Base-by-base conservation (phyloP, 2,329 filamentous ascomycete genomes). In the Pyrenophora graminea region DNA sequence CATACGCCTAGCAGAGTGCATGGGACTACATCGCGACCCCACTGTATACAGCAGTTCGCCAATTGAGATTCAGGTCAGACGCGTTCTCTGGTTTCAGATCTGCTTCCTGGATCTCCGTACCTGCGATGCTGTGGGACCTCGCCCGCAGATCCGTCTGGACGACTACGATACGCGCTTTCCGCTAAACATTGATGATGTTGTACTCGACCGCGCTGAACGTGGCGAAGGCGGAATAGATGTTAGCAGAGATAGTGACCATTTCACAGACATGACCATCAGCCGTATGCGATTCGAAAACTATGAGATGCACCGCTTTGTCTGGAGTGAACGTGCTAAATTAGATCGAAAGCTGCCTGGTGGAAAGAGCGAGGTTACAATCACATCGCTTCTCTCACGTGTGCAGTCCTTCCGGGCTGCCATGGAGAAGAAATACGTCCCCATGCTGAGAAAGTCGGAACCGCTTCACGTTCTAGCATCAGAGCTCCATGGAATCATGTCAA, bases 31-130 rank as follows among this genome's bases (percentile, higher is more conserved):
- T 66, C 81, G 86, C 7, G 88, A 91, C 58, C 86, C 86, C 13
- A 81, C 83, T 37, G 79, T 81, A 8, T 90, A 89, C 62, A 83
- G 82, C 1, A 79, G 88, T 49, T 82, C 80, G 2, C 81, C 88
- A 0, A 74, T 90, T 2, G 88, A 91, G 61, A 85, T 84, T 0
- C 87, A 91, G 45, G 79, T 90, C 3, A 83, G 88, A 10, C 83
- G 88, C 4, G 74, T 91, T 33, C 79, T 91, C 30, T 91, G 88
- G 89, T 86, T 90, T 66, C 88, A 91, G 62, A 78, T 92, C 17
- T 90, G 87, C 70, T 89, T 89, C 67, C 78, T 92, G 7, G 89
- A 91, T 66, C 82, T 90, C 49, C 80, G 87, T 33, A 90, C 88
- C 0, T 89, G 85, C 63, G 88, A 91, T 71, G 83, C 85, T 1